Evolutionary conservation across 2,329 filamentous ascomycete species (phyloP), one percentile per base, ranked within the genome.

Genomic region (Claviceps fusiformis): DNA sequence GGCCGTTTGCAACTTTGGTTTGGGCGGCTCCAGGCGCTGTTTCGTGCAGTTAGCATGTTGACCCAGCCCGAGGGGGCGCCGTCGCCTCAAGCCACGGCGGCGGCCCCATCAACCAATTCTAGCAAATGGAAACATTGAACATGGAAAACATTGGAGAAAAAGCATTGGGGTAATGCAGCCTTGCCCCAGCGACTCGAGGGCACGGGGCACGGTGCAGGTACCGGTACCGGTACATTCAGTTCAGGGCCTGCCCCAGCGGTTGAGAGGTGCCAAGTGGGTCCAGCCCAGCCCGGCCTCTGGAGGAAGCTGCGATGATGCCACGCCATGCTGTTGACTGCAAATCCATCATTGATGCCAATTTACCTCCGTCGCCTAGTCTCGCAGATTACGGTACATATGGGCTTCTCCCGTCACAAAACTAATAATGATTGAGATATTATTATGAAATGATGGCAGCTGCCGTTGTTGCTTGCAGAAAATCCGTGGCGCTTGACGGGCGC

Each of bases 91-190:
- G 31, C 31, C 31, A 33, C 5, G 4, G 31, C 31, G 37, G 37
- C 15, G 24, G 44, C 24, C 44, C 47, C n/a, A 49, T 24, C 31
- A 37, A 24, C 31, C 31, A 8, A 4, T 8, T 8, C 31, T 5
- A 33, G 31, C 31, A 33, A 33, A 33, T 8, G 8, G 4, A 8
- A 33, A 33, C 31, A 33, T 8, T 33, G 31, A 33, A 33, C 8
- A 31, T 45, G 47, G 45, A 11, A 31, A 6, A 11, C 27, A 46
- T n/a, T n/a, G 19, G 29, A 54, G 33, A 48, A 48, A 59, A 60
- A 59, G 47, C 56, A 55, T 61, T 61, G 59, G 59, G 58, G 58
- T 54, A 52, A 58, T 49, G 57, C 56, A 53, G 53, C 53, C 52
- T 43, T 24, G 15, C 43, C 55, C 55, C 56, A 57, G 50, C 50